A percentile compares a stretch with the other conserved stretches of the same genome.
Conservation (phyloP, 192 early-diverging fungal genomes). For the Dissophora ornata region DNA sequence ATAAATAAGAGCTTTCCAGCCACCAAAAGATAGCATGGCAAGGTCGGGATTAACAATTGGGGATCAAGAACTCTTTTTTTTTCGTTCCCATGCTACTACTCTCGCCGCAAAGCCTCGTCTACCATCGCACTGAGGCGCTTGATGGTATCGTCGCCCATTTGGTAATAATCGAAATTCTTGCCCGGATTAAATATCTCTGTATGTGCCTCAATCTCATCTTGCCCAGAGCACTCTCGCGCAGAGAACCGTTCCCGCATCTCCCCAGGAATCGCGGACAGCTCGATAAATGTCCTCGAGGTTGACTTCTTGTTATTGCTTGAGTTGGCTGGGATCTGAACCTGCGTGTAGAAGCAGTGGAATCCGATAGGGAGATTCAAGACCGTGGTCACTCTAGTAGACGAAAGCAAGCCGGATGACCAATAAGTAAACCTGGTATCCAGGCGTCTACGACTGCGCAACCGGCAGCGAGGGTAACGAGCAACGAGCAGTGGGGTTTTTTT, state of each 20-base stretch:
- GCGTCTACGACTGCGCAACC: too few relatives aligned
- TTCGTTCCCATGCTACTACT: not conserved
- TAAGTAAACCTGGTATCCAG: too few relatives aligned
- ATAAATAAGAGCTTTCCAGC: too few relatives aligned
- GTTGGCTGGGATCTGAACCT: conserved; percentile 45
- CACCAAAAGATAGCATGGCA: too few relatives aligned
- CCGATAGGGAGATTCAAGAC: conserved; percentile 27
- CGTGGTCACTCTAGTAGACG: conserved; percentile 12
- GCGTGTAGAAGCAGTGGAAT: conserved; percentile 58
- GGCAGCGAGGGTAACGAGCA: too few relatives aligned
- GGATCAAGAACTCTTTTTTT: too few relatives aligned
- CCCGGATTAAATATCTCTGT: conserved; percentile 54
- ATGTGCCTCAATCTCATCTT: conserved; percentile 58
- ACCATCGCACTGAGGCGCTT: conserved; percentile 31
- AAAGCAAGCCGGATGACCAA: not conserved
- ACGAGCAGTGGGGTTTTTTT: too few relatives aligned
- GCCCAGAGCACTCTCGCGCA: conserved; percentile 16
- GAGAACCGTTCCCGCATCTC: conserved; percentile 27
- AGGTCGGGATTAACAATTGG: too few relatives aligned
- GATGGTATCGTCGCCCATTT: conserved; percentile 41
- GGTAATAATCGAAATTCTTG: conserved; percentile 50
- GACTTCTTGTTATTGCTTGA: conserved; percentile 20
- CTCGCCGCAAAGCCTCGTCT: conserved; percentile 17
- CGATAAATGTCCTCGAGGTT: conserved; percentile 45
- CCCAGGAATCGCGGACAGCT: conserved; percentile 23